Evolutionary conservation across 208 protist species (phyloP).

Genomic region (Naegleria lovaniensis): DNA sequence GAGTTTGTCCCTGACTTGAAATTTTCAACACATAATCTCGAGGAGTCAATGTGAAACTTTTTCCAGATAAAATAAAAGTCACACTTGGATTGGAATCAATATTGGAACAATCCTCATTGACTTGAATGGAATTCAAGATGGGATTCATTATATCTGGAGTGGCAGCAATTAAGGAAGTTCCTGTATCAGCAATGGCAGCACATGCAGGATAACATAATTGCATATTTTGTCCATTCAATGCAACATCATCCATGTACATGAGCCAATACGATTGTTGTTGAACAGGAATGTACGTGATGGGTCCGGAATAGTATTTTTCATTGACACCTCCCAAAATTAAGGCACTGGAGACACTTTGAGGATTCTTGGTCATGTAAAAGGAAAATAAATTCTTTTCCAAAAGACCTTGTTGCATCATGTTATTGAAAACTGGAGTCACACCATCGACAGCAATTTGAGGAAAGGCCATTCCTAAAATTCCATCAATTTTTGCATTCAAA

Average conservation of each 20-base stretch:
- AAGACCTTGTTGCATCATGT: slow-evolving; percentile 42
- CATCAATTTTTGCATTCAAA: slow-evolving; percentile 79
- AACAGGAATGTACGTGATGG: slow-evolving; percentile 65
- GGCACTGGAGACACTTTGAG: slow-evolving; percentile 49
- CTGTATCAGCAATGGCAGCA: slow-evolving; percentile 73
- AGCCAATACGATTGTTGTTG: slow-evolving; percentile 78
- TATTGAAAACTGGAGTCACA: slow-evolving; percentile 64
- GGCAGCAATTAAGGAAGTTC: slow-evolving; percentile 82
- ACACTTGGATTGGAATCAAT: slow-evolving; percentile 62
- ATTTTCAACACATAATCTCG: slow-evolving; percentile 74
- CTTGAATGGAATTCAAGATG: slow-evolving; percentile 45
- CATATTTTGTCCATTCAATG: slow-evolving; percentile 50
- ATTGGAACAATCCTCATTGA: slow-evolving; percentile 48
- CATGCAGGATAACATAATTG: slow-evolving; percentile 34
- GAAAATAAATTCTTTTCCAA: slow-evolving; percentile 51
- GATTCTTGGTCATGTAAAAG: slow-evolving; percentile 64
- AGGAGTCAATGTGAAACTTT: slow-evolving; percentile 54
- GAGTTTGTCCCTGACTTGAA: slow-evolving; percentile 32
- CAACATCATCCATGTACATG: slow-evolving; percentile 53
- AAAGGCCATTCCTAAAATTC: slow-evolving; percentile 59
- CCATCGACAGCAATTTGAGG: slow-evolving; percentile 71
- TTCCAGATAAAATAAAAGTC: slow-evolving; percentile 56
- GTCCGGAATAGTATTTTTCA: slow-evolving; percentile 55
- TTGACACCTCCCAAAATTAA: slow-evolving; percentile 75
- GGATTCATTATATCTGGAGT: slow-evolving; percentile 46